A percentile compares a stretch with the other conserved stretches of the same genome.
Conservation (phyloP, 2,329 filamentous ascomycete species). For the Dothistroma septosporum region DNA sequence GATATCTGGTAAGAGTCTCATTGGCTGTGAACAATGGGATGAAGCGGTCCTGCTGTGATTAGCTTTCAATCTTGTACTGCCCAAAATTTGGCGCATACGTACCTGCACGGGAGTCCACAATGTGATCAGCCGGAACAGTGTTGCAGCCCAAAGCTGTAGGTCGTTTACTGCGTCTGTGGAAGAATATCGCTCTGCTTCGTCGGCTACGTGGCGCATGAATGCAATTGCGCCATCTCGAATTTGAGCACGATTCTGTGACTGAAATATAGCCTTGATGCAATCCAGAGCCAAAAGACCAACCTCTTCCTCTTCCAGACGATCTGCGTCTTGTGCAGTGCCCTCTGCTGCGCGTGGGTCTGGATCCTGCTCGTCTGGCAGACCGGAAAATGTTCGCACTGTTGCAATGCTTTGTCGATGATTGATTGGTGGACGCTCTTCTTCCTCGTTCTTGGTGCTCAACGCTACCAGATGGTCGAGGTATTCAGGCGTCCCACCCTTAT, state of each 20-base stretch:
- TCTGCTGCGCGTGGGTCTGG: conserved; percentile 64
- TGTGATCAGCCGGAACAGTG: conserved; percentile 72
- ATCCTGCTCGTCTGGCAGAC: conserved; percentile 52
- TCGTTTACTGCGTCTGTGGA: conserved; percentile 7
- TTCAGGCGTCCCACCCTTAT: conserved; percentile 54
- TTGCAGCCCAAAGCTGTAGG: conserved; percentile 67
- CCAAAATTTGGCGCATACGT: background rate
- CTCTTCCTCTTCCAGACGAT: conserved; percentile 84
- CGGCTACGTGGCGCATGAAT: conserved; percentile 67
- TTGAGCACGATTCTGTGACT: conserved; percentile 75
- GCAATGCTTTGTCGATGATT: conserved; percentile 73
- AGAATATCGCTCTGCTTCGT: conserved; percentile 24
- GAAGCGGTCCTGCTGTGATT: conserved; percentile 62
- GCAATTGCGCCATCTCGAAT: conserved; percentile 71
- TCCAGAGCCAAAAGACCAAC: conserved; percentile 79
- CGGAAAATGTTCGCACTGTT: conserved; percentile 66
- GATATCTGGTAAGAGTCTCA: conserved; percentile 67
- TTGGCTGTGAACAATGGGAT: conserved; percentile 79
- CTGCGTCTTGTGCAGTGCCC: conserved; percentile 78
- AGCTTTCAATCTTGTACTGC: background rate
- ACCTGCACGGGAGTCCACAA: conserved; percentile 83
- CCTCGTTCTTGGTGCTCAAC: conserved; percentile 63
- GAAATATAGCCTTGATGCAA: conserved; percentile 81
- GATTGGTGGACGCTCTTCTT: conserved; percentile 60
- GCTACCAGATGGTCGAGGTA: conserved; percentile 65